These are phyloP conservation scores for Rhizomucor pusillus DNA, from an alignment of 371 early-diverging fungal genomes.

Conservation along the genomic window DNA sequence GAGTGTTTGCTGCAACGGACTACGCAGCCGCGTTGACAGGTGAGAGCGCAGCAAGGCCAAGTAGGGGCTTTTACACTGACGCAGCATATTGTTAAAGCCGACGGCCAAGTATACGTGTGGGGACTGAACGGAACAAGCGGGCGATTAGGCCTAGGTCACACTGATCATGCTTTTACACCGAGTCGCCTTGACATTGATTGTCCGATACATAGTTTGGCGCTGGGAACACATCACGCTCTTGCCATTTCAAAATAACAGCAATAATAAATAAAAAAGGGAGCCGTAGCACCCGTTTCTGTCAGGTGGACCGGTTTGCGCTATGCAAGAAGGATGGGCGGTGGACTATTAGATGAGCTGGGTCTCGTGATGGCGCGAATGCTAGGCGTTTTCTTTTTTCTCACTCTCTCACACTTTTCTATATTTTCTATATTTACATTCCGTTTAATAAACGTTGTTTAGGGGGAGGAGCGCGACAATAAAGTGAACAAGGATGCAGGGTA, in stretches of 20 bases:
- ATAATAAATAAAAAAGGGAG: not conserved
- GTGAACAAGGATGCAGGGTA: too few species aligned
- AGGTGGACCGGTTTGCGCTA: too few species aligned
- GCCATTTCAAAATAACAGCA: conserved; percentile 27
- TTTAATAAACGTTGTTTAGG: too few species aligned
- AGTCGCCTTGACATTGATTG: conserved; percentile 32
- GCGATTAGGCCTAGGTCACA: conserved; percentile 48
- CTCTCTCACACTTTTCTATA: too few species aligned
- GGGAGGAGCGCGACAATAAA: too few species aligned
- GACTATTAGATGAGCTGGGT: too few species aligned
- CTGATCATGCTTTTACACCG: conserved; percentile 47
- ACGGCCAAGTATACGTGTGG: conserved; percentile 59
- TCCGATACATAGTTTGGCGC: conserved; percentile 38
- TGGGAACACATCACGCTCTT: conserved; percentile 53
- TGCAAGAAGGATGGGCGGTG: too few species aligned
- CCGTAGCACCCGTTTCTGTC: too few species aligned
- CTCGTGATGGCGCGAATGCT: too few species aligned
- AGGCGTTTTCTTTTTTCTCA: too few species aligned
- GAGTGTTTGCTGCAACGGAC: conserved; percentile 57
- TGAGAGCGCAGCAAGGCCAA: conserved; percentile 14
- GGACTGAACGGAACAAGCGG: conserved; percentile 56
- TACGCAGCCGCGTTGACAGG: conserved; percentile 62
- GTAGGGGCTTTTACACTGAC: not conserved
- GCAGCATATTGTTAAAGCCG: conserved; percentile 19
- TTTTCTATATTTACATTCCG: too few species aligned